Conservation (phyloP, 2,329 filamentous ascomycete species). For the Alternaria triticimaculans region DNA sequence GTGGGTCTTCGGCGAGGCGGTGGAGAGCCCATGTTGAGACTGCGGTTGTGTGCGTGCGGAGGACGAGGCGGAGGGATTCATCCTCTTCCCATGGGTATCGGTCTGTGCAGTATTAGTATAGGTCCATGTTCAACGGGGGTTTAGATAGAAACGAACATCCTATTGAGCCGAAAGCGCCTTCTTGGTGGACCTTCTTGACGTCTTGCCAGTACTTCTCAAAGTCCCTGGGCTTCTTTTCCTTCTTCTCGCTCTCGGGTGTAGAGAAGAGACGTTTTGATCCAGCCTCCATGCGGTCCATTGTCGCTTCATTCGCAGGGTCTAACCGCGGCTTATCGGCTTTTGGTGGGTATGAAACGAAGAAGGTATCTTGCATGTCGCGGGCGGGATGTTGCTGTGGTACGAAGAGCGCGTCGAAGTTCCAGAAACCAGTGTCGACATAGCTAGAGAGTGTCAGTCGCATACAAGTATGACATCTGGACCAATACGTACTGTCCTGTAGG, state of each 20-base stretch:
- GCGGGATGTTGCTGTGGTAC: conserved; percentile 98
- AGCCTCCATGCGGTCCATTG: conserved; percentile 58
- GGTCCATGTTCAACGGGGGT: background rate
- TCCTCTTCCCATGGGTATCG: conserved; percentile 91
- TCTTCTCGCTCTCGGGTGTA: conserved; percentile 59
- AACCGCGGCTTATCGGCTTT: conserved; percentile 71
- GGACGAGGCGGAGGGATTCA: conserved; percentile 84
- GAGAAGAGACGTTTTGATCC: conserved; percentile 61
- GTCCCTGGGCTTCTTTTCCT: conserved; percentile 63
- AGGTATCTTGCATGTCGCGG: conserved; percentile 96
- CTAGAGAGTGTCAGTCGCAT: conserved; percentile 39
- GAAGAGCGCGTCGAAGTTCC: conserved; percentile 98
- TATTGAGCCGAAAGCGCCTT: conserved; percentile 91
- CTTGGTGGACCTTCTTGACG: conserved; percentile 83
- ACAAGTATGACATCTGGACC: background rate
- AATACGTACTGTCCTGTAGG: conserved; percentile 73
- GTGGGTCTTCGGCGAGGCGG: conserved; percentile 82
- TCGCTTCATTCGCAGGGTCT: conserved; percentile 58
- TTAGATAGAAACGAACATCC: conserved; percentile 60
- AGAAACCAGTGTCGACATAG: conserved; percentile 96
- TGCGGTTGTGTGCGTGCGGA: conserved; percentile 95
- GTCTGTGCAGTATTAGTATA: conserved; percentile 51
- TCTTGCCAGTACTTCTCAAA: conserved; percentile 90
- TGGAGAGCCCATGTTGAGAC: conserved; percentile 90
- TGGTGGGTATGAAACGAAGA: conserved; percentile 93